Evolutionary conservation across 306 rosid genomes (phyloP).

Genomic region (Bauhinia variegata): DNA sequence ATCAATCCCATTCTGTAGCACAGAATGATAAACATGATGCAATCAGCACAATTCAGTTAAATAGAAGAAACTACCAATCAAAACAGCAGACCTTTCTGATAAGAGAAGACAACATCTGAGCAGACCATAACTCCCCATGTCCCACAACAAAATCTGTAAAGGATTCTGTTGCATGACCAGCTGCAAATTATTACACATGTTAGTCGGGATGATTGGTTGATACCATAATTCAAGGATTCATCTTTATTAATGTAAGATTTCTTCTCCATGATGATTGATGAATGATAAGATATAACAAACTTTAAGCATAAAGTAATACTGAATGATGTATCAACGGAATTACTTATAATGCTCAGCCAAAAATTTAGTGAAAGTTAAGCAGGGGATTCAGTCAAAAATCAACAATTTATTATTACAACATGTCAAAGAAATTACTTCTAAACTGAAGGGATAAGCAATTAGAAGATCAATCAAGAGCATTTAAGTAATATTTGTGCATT

Average conservation of each 20-base stretch:
- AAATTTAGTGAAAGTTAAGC: too few species aligned
- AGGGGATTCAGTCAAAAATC: too few species aligned
- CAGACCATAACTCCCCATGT: constrained; percentile 99
- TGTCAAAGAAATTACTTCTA: too few species aligned
- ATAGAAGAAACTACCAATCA: constrained; percentile 24
- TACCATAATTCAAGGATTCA: constrained; percentile 26
- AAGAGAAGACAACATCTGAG: constrained; percentile 76
- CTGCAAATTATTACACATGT: constrained; percentile 58
- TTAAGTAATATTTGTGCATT: background rate
- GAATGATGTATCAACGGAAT: constrained; percentile 2
- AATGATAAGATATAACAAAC: constrained; percentile 14
- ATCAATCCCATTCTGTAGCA: constrained; percentile 68
- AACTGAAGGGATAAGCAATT: background rate
- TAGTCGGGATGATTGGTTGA: constrained; percentile 33
- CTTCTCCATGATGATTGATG: constrained; percentile 2
- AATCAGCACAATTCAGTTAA: constrained; percentile 29
- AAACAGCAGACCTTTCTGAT: constrained; percentile 69
- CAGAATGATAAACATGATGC: constrained; percentile 24
- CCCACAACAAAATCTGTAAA: constrained; percentile 97
- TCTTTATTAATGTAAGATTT: constrained; percentile 10
- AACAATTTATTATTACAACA: too few species aligned
- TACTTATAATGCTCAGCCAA: constrained; percentile 13
- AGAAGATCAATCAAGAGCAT: background rate
- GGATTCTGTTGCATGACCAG: constrained; percentile 98
- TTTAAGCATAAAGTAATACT: constrained; percentile 5